Conservation (phyloP, 345 rosid species). For the Gossypium rotundifolium region DNA sequence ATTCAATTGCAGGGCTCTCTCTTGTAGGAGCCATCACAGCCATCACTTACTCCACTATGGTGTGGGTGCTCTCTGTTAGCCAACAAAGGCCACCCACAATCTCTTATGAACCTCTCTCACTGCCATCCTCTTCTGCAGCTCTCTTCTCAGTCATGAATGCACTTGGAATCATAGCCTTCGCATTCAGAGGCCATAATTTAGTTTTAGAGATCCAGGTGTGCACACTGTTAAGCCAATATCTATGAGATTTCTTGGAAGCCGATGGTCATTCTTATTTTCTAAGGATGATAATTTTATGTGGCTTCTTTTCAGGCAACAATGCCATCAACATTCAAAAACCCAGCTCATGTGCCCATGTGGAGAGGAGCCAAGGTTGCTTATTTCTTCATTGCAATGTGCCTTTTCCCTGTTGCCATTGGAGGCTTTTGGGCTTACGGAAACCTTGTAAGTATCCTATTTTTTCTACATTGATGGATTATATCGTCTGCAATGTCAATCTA, state of each 20-base stretch:
- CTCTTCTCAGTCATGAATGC: conserved; percentile 78
- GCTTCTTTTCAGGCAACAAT: conserved; percentile 63
- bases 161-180: conserved; percentile 90
- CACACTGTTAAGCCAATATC: not conserved
- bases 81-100: conserved; percentile 73
- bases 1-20: conserved; percentile 92
- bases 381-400: conserved; percentile 78
- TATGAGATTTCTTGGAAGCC: not conserved
- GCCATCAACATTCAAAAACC: conserved; percentile 97
- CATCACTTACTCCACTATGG: conserved; percentile 86
- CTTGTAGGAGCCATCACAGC: conserved; percentile 93
- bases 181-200: conserved; percentile 90
- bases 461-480: not conserved
- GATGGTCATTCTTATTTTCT: not conserved
- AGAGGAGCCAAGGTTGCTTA: conserved; percentile 95
- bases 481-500: not conserved
- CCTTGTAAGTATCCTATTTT: conserved; percentile 49
- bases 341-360: conserved; percentile 99
- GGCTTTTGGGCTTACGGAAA: conserved; percentile 97
- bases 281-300: not conserved
- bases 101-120: conserved; percentile 67
- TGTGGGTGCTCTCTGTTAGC: conserved; percentile 95
- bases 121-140: conserved; percentile 55
- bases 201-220: conserved; percentile 88
- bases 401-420: conserved; percentile 87